Base-by-base conservation (phyloP, 805 yeast genomes). In the Kodamaea restingae region DNA sequence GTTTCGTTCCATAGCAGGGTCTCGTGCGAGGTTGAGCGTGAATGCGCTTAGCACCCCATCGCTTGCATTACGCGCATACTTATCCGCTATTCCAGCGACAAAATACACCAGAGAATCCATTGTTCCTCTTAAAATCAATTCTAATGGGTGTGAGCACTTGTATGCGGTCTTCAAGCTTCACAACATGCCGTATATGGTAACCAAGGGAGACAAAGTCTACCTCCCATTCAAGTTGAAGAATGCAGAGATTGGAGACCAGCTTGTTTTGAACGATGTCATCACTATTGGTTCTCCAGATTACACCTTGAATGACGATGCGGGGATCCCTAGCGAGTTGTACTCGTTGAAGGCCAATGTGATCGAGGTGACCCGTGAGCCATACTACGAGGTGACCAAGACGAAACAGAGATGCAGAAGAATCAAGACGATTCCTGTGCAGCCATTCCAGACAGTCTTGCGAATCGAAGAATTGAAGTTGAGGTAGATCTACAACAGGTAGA, bases 131-230 rank as follows among this genome's bases (percentile, higher is more conserved):
- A 86, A 81, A 54, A 73, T 78, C 37, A 80, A 83, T 39, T 76
- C 81, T 36, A 76, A 77, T 44, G 72, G 64, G 2, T 55, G 56
- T 20, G 47, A 54, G 31, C 77, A 76, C 45, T 63, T 91, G 22
- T 93, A 88, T 56, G 98, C 98, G 33, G 71, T 86, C 7, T 74
- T 91, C 48, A 80, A 78, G 50, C 75, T 93, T 27, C 93, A 88
- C 66, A 78, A 82, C 61, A 80, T 88, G 61, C 87, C 93, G 31
- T 88, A 86, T 55, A 68, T 93, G 45, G 93, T 93, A 12, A 88
- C 98, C 18, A 78, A 81, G 49, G 99, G 99, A 15, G 99, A 93
- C 60, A 75, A 72, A 48, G 75, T 93, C 38, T 74, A 80, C 17
- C 62, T 93, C 28, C 96, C 97, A 2, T 90, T 77, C 61, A 76